Percentiles rank a stretch among this genome's conserved stretches.
Conservation (phyloP, 2,329 filamentous ascomycete species). For the Stromatinia cepivora region DNA sequence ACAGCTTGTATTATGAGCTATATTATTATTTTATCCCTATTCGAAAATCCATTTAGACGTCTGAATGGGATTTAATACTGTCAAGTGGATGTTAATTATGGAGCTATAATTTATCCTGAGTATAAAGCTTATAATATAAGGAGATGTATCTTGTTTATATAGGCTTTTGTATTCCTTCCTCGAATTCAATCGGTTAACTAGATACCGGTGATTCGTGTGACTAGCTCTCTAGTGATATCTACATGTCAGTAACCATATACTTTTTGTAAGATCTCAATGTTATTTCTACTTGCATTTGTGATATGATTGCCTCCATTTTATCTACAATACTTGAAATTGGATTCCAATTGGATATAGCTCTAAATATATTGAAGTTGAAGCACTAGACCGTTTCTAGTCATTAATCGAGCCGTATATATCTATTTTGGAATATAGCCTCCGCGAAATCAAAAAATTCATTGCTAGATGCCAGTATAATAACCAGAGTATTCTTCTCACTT, state of each 20-base stretch:
- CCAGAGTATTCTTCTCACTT: constrained; percentile 3
- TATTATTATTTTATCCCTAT: too few species aligned
- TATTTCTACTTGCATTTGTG: neutral
- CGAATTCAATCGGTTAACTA: neutral
- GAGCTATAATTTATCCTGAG: neutral
- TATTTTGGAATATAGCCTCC: neutral
- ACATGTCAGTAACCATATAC: neutral
- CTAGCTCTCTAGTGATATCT: neutral
- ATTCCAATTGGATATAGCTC: constrained; percentile 1
- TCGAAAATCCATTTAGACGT: too few species aligned
- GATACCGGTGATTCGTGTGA: neutral
- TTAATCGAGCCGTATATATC: neutral
- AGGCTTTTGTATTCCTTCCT: neutral
- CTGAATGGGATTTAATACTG: too few species aligned
- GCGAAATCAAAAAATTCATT: neutral
- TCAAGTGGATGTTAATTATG: too few species aligned
- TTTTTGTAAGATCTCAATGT: neutral
- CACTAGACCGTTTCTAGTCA: neutral
- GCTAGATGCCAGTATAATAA: constrained; percentile 1
- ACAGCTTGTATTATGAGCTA: too few species aligned
- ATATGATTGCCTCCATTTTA: constrained; percentile 2
- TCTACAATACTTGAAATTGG: constrained; percentile 1
- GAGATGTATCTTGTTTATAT: neutral
- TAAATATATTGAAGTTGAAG: neutral
- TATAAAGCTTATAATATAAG: neutral